phyloP scores from a whole-genome alignment of 768 basidiomycete genomes.

The Boletus barrowsii region DNA sequence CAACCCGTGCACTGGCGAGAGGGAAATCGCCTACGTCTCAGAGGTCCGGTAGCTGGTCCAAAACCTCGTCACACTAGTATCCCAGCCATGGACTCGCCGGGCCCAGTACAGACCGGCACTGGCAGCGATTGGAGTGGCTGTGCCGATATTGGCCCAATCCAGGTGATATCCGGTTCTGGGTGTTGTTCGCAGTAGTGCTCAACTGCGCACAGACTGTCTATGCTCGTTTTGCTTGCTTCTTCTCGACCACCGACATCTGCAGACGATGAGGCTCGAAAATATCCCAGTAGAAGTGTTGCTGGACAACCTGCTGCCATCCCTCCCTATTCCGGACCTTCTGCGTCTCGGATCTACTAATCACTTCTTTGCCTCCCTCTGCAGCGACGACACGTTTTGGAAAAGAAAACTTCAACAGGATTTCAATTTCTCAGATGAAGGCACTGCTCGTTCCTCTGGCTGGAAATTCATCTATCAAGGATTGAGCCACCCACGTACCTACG shows the following conservation, averaged over 20 bases:
- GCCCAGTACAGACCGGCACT: no score
- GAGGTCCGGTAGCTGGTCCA: no score
- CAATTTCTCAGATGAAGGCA: constrained; percentile 70
- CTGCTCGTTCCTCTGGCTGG: constrained; percentile 76
- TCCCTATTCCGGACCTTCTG: constrained; percentile 55
- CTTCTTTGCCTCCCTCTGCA: constrained; percentile 55
- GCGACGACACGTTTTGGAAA: constrained; percentile 81
- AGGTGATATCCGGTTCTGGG: constrained; percentile 12
- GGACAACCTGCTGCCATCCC: constrained; percentile 63
- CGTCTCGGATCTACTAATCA: constrained; percentile 60
- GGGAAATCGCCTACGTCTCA: no score
- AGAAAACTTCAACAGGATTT: constrained; percentile 65
- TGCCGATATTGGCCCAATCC: constrained; percentile 18
- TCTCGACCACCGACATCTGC: neutral
- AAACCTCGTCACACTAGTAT: no score
- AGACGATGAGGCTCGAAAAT: constrained; percentile 41
- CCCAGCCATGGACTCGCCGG: no score
- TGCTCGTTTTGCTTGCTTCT: neutral
- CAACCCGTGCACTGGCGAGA: neutral
- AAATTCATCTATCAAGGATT: constrained; percentile 76
- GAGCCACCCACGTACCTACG: constrained; percentile 47
- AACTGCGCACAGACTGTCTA: constrained; percentile 6
- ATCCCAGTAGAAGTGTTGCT: constrained; percentile 77
- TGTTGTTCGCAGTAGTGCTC: neutral
- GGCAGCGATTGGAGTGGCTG: constrained; percentile 14